A percentile compares a stretch with the other conserved stretches of the same genome.
These are phyloP conservation scores for Toxoplasma gondii DNA, from an alignment of 169 alveolate genomes.

Conservation along the genomic window DNA sequence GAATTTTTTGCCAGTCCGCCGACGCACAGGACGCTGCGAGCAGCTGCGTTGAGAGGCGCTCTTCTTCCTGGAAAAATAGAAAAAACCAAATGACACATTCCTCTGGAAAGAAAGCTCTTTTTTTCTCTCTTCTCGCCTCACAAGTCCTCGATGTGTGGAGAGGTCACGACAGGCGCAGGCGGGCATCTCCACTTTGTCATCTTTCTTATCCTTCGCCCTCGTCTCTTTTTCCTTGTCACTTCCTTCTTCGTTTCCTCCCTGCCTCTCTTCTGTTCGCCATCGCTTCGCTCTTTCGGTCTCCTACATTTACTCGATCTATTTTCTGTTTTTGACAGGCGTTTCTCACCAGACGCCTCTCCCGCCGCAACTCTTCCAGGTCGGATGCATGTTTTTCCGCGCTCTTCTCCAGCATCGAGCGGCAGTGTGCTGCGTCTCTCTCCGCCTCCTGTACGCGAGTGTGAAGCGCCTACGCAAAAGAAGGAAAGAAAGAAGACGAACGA, in stretches of 20 bases:
- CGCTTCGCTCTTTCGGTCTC: neutral
- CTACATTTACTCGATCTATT: too few species aligned
- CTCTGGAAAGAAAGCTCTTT: too few species aligned
- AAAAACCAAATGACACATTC: neutral
- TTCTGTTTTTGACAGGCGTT: too few species aligned
- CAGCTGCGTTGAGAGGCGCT: neutral
- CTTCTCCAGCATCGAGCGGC: neutral
- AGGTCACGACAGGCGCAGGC: too few species aligned
- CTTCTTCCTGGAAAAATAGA: neutral
- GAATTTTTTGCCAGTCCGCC: neutral
- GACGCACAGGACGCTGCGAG: neutral
- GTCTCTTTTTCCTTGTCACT: too few species aligned
- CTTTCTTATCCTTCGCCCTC: too few species aligned
- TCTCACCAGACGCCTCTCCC: neutral
- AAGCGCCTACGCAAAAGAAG: neutral
- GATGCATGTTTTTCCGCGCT: neutral
- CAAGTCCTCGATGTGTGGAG: too few species aligned
- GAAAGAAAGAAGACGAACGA: neutral
- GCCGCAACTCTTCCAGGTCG: neutral
- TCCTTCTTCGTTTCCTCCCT: neutral
- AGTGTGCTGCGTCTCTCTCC: neutral
- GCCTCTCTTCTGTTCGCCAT: neutral
- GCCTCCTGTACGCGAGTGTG: neutral
- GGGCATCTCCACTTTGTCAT: too few species aligned
- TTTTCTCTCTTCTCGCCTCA: too few species aligned